phyloP scores from a whole-genome alignment of 179 eudicot genomes.

The Actinidia chinensis region DNA sequence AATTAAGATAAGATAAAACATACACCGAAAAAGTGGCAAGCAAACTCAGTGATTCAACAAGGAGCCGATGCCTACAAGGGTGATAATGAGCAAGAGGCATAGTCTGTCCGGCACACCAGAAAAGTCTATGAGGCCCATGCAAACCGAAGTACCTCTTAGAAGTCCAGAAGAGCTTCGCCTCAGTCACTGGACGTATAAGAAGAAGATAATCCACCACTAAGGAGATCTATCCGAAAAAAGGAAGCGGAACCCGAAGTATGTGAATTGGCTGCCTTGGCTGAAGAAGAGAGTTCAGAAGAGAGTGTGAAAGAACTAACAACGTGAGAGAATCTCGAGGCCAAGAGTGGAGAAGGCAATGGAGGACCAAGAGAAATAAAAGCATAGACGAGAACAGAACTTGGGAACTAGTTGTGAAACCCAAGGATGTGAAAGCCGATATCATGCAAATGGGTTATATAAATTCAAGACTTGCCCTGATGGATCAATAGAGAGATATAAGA shows the following conservation, averaged over 20 bases:
- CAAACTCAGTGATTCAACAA: too few relatives aligned
- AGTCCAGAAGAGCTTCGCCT: not conserved
- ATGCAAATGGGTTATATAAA: conserved; percentile 36
- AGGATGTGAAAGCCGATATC: conserved; percentile 27
- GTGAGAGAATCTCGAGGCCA: not conserved
- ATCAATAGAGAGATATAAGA: too few relatives aligned
- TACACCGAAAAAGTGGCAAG: too few relatives aligned
- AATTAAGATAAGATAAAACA: too few relatives aligned
- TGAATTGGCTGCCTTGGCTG: conserved; percentile 23
- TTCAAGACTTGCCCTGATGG: conserved; percentile 24
- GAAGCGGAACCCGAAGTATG: conserved; percentile 22
- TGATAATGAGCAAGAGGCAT: not conserved
- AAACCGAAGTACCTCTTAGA: not conserved
- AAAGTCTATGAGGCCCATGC: not conserved
- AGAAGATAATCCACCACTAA: not conserved
- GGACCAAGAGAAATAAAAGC: too few relatives aligned
- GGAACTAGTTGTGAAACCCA: conserved; percentile 24
- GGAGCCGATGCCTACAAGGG: not conserved
- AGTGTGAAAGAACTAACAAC: conserved; percentile 18
- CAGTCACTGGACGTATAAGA: too few relatives aligned
- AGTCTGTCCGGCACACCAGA: not conserved
- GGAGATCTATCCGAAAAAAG: conserved; percentile 13
- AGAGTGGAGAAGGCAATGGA: conserved; percentile 27
- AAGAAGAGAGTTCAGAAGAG: too few relatives aligned
- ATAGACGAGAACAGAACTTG: too few relatives aligned